phyloP scores from a whole-genome alignment of 2,329 filamentous ascomycete genomes.

The Lecanosticta acicola region DNA sequence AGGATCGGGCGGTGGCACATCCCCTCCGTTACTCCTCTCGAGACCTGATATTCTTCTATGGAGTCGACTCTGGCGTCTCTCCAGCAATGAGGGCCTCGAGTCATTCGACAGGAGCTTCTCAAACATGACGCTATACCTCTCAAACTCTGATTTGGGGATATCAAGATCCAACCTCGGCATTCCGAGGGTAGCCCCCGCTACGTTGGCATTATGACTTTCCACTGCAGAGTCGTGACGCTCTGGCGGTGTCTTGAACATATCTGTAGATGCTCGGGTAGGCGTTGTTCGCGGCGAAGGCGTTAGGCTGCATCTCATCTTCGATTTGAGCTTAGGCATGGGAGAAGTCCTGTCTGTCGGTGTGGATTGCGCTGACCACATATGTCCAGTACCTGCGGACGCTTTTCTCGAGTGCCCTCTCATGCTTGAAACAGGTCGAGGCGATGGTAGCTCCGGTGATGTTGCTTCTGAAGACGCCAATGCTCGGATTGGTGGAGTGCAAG shows the following conservation, averaged over 20 bases:
- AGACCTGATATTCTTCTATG: conserved; percentile 14
- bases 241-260: conserved; percentile 7
- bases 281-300: conserved; percentile 1
- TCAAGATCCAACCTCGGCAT: conserved; percentile 60
- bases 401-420: conserved; percentile 1
- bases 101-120: conserved; percentile 57
- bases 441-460: conserved; percentile 6
- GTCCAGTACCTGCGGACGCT: neutral
- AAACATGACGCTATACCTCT: conserved; percentile 94
- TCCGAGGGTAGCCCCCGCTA: conserved; percentile 1
- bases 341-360: conserved; percentile 1
- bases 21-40: neutral
- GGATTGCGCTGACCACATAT: neutral
- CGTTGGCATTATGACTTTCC: neutral
- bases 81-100: conserved; percentile 28
- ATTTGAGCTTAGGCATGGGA: conserved; percentile 5
- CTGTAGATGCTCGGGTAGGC: conserved; percentile 9
- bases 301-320: neutral
- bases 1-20: neutral
- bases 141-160: conserved; percentile 73
- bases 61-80: conserved; percentile 28
- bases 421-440: neutral
- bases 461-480: conserved; percentile 4
- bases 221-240: conserved; percentile 16
- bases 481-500: neutral